These are phyloP conservation scores for Ophiostoma sp. DNA, from an alignment of 2,329 filamentous ascomycete species.

Conservation along the genomic window DNA sequence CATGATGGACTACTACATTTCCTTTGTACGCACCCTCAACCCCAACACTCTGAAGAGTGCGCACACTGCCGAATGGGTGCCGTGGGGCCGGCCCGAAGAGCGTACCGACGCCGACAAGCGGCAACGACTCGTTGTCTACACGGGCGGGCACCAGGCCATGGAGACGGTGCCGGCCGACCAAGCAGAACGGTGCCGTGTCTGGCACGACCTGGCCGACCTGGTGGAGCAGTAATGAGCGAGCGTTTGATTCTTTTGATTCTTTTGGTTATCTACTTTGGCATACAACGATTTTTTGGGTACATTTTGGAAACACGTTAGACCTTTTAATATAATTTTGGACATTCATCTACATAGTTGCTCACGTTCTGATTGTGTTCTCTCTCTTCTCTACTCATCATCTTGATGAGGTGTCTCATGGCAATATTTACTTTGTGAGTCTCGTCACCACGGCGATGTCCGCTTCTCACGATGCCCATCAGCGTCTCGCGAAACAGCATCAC, in stretches of 20 bases:
- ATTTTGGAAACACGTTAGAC: not conserved
- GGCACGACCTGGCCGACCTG: constrained; percentile 41
- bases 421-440: not conserved
- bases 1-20: constrained; percentile 52
- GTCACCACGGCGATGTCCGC: not conserved
- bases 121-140: constrained; percentile 45
- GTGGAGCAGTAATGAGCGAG: constrained; percentile 38
- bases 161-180: constrained; percentile 41
- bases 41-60: constrained; percentile 43
- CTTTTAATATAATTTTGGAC: not conserved
- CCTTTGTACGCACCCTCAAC: constrained; percentile 48
- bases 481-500: not conserved
- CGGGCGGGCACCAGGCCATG: constrained; percentile 42
- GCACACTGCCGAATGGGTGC: constrained; percentile 44
- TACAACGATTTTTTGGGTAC: not conserved
- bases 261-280: not conserved
- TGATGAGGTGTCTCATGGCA: no score
- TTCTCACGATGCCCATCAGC: no score
- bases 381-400: not conserved
- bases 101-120: constrained; percentile 24
- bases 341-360: not conserved
- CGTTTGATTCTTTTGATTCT: not conserved
- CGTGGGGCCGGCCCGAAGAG: constrained; percentile 37
- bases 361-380: not conserved
- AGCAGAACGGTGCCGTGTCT: constrained; percentile 44